Percentiles rank a stretch among this genome's conserved stretches.
Conservation (phyloP, 2,329 filamentous ascomycete species). For the Colletotrichum sp. region DNA sequence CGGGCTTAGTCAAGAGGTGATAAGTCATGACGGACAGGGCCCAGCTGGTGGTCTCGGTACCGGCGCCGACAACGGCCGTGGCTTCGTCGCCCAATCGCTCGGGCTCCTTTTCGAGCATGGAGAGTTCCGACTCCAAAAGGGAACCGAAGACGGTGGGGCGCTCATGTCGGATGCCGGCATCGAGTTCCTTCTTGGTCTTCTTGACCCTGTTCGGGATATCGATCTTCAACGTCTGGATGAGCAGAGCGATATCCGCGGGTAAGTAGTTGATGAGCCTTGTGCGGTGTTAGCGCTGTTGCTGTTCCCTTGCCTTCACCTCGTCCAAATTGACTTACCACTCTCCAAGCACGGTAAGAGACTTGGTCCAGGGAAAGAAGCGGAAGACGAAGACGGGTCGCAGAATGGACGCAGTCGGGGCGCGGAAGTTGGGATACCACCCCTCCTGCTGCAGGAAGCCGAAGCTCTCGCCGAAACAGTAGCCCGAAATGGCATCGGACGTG, state of each 20-base stretch:
- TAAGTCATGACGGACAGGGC: slow-evolving; percentile 39
- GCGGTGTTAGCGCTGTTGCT: background rate
- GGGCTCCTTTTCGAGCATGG: slow-evolving; percentile 7
- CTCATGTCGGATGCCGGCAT: slow-evolving; percentile 20
- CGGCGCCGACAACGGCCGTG: slow-evolving; percentile 17
- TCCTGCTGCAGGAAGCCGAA: slow-evolving; percentile 38
- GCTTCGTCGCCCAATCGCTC: slow-evolving; percentile 20
- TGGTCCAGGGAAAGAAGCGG: slow-evolving; percentile 29
- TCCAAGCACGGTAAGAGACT: slow-evolving; percentile 15
- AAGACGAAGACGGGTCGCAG: slow-evolving; percentile 27
- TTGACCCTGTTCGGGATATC: slow-evolving; percentile 19
- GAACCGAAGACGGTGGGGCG: slow-evolving; percentile 22
- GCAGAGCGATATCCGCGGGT: slow-evolving; percentile 16
- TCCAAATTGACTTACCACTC: slow-evolving; percentile 3
- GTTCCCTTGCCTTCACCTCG: too few relatives aligned
- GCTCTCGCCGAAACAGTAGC: slow-evolving; percentile 41
- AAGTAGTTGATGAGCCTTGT: slow-evolving; percentile 18
- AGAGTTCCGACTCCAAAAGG: slow-evolving; percentile 22
- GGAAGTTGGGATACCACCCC: slow-evolving; percentile 41
- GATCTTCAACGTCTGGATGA: slow-evolving; percentile 20
- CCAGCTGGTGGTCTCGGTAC: slow-evolving; percentile 29
- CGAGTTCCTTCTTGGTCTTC: slow-evolving; percentile 19
- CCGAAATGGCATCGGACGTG: slow-evolving; percentile 42
- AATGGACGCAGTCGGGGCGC: slow-evolving; percentile 20
- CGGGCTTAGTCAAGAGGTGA: slow-evolving; percentile 37